Evolutionary conservation across 2,329 filamentous ascomycete species (phyloP).

Genomic region (Magnaporthiopsis poae): DNA sequence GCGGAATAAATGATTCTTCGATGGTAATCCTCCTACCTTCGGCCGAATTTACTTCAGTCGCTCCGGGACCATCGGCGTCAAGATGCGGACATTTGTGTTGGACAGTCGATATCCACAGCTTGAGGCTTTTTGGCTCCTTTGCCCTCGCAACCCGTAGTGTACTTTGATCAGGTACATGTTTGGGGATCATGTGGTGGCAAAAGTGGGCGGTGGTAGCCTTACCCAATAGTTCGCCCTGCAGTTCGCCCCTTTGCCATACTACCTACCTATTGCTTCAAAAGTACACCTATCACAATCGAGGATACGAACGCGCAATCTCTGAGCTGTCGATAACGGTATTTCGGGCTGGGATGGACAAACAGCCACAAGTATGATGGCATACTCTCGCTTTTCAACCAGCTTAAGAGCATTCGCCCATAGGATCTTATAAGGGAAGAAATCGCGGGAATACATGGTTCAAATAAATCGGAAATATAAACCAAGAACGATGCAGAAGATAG

Average conservation of each 20-base stretch:
- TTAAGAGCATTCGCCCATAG: not conserved
- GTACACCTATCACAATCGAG: too few species aligned
- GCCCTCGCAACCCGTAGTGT: not conserved
- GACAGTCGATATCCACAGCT: too few species aligned
- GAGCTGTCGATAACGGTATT: not conserved
- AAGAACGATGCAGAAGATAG: not conserved
- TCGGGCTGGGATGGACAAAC: not conserved
- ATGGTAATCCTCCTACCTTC: too few species aligned
- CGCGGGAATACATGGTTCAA: too few species aligned
- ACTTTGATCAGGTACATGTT: not conserved
- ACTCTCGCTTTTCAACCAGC: not conserved
- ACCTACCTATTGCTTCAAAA: too few species aligned
- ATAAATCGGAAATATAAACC: not conserved
- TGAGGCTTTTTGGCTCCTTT: not conserved
- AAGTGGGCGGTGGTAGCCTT: not conserved
- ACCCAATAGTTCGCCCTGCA: not conserved
- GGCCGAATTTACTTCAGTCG: not conserved
- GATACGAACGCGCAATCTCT: not conserved
- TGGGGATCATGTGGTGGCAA: not conserved
- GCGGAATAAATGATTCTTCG: too few species aligned
- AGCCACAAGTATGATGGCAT: not conserved
- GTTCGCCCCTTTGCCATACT: too few species aligned
- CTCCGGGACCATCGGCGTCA: not conserved
- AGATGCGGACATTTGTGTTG: not conserved
- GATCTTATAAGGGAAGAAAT: too few species aligned